Percentiles rank a stretch among this genome's conserved stretches.
These are phyloP conservation scores for Jamesozyma lodderae DNA, from an alignment of 805 yeast genomes.

Conservation along the genomic window DNA sequence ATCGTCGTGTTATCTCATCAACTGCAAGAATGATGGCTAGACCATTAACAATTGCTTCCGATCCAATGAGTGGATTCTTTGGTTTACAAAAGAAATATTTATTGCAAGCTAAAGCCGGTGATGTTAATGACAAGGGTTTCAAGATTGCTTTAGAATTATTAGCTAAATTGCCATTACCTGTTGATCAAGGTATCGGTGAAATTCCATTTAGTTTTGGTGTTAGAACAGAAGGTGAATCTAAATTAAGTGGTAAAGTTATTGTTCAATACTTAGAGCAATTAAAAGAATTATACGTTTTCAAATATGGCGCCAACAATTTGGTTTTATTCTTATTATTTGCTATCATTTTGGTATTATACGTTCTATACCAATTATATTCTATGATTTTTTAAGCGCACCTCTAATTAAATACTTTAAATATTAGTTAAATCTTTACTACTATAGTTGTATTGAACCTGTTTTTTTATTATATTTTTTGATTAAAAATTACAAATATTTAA, in stretches of 20 bases:
- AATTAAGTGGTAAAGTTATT: conserved; percentile 41
- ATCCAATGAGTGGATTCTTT: conserved; percentile 47
- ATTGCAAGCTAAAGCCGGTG: conserved; percentile 27
- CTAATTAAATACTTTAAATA: no score
- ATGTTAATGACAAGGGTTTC: conserved; percentile 38
- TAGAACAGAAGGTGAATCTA: conserved; percentile 46
- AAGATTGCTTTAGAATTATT: conserved; percentile 42
- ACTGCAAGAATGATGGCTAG: conserved; percentile 43
- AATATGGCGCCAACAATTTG: conserved; percentile 35
- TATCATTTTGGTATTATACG: conserved; percentile 25
- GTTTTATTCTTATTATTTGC: conserved; percentile 28
- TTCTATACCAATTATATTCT: conserved; percentile 21
- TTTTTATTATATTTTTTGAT: no score
- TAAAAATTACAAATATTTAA: no score
- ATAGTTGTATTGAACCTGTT: no score
- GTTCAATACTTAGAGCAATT: conserved; percentile 39
- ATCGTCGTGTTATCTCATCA: conserved; percentile 40
- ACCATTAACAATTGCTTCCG: conserved; percentile 43
- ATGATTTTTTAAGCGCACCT: conserved; percentile 17
- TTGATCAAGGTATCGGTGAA: conserved; percentile 34
- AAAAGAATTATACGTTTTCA: conserved; percentile 39
- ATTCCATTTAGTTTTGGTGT: conserved; percentile 45
- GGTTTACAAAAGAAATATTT: conserved; percentile 41
- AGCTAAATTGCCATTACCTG: conserved; percentile 39
- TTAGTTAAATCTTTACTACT: no score